Base-by-base conservation (phyloP, 2,329 filamentous ascomycete species). In the Thielaviopsis punctulata region DNA sequence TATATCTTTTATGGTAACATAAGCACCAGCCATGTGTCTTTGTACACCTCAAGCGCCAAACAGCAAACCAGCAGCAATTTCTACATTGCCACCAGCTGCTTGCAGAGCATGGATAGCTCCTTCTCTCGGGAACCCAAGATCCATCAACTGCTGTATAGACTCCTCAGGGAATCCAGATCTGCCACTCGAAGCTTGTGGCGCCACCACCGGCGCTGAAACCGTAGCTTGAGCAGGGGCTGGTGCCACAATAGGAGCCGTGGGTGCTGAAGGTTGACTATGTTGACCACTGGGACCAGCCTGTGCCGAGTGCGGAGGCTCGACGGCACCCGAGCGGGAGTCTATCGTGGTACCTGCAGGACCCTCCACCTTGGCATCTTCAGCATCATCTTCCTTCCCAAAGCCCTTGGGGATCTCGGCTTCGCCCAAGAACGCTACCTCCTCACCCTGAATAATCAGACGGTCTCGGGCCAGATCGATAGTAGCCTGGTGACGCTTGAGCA, bases 401-500 rank as follows among this genome's bases (percentile, higher is more conserved):
- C 82, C 77, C 64, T 84, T 93, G n/a, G 92, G 92, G 50, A 96
- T 94, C 58, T 98, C 90, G 2, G 84, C 84, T 67, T 96, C 92
- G 46, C 86, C 84, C 12, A 98, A 71, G 66, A 98, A 98, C 0
- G 84, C 79, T 5, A 98, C 85, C 59, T 92, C 85, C 58, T 88
- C 81, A 52, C 83, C 86, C 61, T 92, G 85, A 59, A 98, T 95
- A 57, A 93, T 76, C 18, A 98, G 77, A 57, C 82, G 85, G 61
- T 92, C 87, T 61, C 82, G 83, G 57, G 80, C 76, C 12, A 98
- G 75, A 64, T 98, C 92, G 61, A 98, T 90, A 60, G 77, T 84
- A 33, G 90, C 92, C 66, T 95, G 90, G 66, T 96, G 89, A 39
- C 92, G 80, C 69, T 94, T 95, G 56, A 98, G 74, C 86, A 98